Evolutionary conservation across 2,329 filamentous ascomycete species (phyloP).

Genomic region (Penicillium sclerotigenum): DNA sequence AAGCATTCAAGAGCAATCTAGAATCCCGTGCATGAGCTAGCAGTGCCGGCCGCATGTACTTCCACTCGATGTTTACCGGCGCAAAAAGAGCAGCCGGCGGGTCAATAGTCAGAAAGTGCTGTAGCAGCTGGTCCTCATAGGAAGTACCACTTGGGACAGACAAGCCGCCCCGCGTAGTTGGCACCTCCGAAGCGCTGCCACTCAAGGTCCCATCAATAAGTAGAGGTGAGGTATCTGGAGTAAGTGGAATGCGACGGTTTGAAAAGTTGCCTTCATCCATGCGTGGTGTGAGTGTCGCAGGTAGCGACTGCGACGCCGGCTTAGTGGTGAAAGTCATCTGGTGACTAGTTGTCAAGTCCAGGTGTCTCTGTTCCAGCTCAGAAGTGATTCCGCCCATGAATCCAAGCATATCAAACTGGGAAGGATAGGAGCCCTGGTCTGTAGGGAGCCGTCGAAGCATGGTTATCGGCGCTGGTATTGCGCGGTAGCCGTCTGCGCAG

Average conservation of each 20-base stretch:
- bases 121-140: slow-evolving; percentile 32
- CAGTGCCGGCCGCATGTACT: slow-evolving; percentile 28
- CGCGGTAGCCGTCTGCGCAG: slow-evolving; percentile 24
- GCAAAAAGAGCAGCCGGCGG: slow-evolving; percentile 34
- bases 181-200: slow-evolving; percentile 14
- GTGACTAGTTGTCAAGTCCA: slow-evolving; percentile 28
- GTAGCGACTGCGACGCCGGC: slow-evolving; percentile 11
- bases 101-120: slow-evolving; percentile 28
- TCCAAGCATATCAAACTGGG: slow-evolving; percentile 36
- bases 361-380: slow-evolving; percentile 36
- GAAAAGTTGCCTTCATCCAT: slow-evolving; percentile 11
- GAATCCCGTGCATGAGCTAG: slow-evolving; percentile 26
- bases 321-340: slow-evolving; percentile 14
- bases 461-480: slow-evolving; percentile 8
- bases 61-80: slow-evolving; percentile 33
- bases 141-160: slow-evolving; percentile 18
- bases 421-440: not conserved
- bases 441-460: slow-evolving; percentile 7
- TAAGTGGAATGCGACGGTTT: slow-evolving; percentile 12
- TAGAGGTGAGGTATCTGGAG: slow-evolving; percentile 14
- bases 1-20: slow-evolving; percentile 26
- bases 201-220: slow-evolving; percentile 15
- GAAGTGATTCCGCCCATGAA: slow-evolving; percentile 39
- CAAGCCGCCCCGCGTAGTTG: slow-evolving; percentile 17
- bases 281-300: not conserved